A percentile compares a stretch with the other conserved stretches of the same genome.
phyloP scores from a whole-genome alignment of 768 basidiomycete species.

The Ramaria rubella region DNA sequence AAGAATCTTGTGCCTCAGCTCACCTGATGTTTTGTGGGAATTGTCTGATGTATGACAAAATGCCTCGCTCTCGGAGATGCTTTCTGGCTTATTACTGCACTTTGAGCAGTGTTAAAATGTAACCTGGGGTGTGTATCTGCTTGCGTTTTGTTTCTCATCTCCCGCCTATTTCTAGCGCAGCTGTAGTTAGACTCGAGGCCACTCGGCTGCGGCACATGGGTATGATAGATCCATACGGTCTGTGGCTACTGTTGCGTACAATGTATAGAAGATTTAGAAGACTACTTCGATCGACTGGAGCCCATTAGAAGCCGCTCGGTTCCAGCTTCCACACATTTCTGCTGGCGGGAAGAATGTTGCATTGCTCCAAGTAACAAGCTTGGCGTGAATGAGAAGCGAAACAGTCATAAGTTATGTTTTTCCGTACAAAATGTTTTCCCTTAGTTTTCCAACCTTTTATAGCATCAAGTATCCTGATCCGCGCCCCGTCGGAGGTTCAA shows the following conservation, averaged over 20 bases:
- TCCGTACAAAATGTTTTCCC: too few species aligned
- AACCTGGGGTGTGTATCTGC: conserved; percentile 56
- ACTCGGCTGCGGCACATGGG: conserved; percentile 50
- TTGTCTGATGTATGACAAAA: conserved; percentile 54
- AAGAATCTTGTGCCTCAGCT: conserved; percentile 55
- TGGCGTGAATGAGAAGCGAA: too few species aligned
- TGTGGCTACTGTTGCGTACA: neutral
- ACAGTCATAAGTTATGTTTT: too few species aligned
- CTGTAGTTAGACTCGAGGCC: conserved; percentile 39
- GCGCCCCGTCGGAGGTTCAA: too few species aligned
- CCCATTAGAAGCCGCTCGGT: too few species aligned
- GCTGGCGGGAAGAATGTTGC: too few species aligned
- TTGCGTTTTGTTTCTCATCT: conserved; percentile 22
- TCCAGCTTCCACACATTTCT: too few species aligned
- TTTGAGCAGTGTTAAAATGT: conserved; percentile 56
- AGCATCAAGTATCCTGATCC: too few species aligned
- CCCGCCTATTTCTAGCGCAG: conserved; percentile 23
- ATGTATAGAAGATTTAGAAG: too few species aligned
- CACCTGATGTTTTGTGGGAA: conserved; percentile 57
- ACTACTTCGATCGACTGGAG: too few species aligned
- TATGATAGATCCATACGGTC: conserved; percentile 51
- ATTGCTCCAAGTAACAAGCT: too few species aligned
- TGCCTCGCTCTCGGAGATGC: conserved; percentile 70
- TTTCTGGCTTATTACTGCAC: conserved; percentile 48
- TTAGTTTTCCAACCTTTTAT: too few species aligned